phyloP scores from a whole-genome alignment of 2,329 filamentous ascomycete genomes.

The Pseudogymnoascus sp. region DNA sequence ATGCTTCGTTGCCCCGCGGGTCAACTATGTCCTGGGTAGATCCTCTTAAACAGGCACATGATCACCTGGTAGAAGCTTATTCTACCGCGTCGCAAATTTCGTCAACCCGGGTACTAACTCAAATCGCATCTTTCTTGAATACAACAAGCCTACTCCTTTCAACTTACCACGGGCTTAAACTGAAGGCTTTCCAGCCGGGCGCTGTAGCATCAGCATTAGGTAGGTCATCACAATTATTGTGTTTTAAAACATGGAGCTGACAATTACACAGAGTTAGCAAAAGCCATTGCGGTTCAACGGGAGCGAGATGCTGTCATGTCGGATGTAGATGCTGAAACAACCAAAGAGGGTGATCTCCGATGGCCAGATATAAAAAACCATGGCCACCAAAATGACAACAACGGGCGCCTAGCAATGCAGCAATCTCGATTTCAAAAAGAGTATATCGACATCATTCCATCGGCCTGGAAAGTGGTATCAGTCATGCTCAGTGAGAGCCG shows the following conservation, averaged over 20 bases:
- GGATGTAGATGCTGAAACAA: slow-evolving; percentile 15
- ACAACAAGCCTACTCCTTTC: slow-evolving; percentile 60
- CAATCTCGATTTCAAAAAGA: slow-evolving; percentile 61
- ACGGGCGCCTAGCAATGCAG: slow-evolving; percentile 33
- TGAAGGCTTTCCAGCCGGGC: slow-evolving; percentile 39
- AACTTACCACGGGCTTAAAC: slow-evolving; percentile 3
- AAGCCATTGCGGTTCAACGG: slow-evolving; percentile 61
- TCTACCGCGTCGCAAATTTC: slow-evolving; percentile 39
- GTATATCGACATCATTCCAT: slow-evolving; percentile 79
- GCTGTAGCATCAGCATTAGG: slow-evolving; percentile 54
- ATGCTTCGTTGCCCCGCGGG: neutral
- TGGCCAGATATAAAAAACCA: slow-evolving; percentile 32
- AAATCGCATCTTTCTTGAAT: slow-evolving; percentile 56
- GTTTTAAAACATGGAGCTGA: slow-evolving; percentile 3
- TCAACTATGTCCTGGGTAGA: slow-evolving; percentile 41
- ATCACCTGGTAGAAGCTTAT: slow-evolving; percentile 58
- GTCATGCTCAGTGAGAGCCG: slow-evolving; percentile 74
- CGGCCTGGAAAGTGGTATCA: slow-evolving; percentile 77
- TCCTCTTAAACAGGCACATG: slow-evolving; percentile 57
- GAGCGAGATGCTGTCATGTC: slow-evolving; percentile 48
- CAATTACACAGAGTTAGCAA: slow-evolving; percentile 50
- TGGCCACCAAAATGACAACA: slow-evolving; percentile 29
- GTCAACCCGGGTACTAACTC: slow-evolving; percentile 51
- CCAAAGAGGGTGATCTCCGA: slow-evolving; percentile 31
- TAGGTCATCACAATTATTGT: slow-evolving; percentile 13